phyloP scores from a whole-genome alignment of 1,139 yeast species.

The Yamadazyma sp. region DNA sequence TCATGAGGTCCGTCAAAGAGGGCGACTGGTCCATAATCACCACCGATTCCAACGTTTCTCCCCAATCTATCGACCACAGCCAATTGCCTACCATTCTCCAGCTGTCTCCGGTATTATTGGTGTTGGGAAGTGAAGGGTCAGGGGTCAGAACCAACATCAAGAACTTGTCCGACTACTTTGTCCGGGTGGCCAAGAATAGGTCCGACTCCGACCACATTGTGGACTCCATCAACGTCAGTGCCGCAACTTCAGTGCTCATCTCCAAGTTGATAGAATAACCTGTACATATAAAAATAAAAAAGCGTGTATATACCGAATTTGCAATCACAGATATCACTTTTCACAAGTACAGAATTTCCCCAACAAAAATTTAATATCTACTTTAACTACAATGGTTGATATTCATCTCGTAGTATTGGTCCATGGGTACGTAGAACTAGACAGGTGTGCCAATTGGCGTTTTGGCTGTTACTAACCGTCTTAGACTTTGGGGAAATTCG shows the following conservation, averaged over 20 bases:
- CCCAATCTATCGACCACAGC: slow-evolving; percentile 40
- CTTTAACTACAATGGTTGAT: slow-evolving; percentile 17
- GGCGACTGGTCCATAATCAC: slow-evolving; percentile 73
- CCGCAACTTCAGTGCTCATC: slow-evolving; percentile 74
- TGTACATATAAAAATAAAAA: slow-evolving; percentile 1
- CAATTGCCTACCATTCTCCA: slow-evolving; percentile 45
- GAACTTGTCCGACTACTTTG: slow-evolving; percentile 64
- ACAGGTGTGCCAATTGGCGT: too few species aligned
- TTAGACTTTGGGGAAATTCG: slow-evolving; percentile 72
- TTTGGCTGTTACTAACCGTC: slow-evolving; percentile 6
- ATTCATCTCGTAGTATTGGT: slow-evolving; percentile 69
- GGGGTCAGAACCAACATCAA: slow-evolving; percentile 73
- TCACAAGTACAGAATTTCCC: not conserved
- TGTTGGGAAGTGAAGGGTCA: slow-evolving; percentile 82
- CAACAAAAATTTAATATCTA: not conserved
- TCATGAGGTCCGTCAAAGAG: slow-evolving; percentile 57
- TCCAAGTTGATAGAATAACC: slow-evolving; percentile 19
- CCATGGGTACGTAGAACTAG: slow-evolving; percentile 61
- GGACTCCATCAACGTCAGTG: slow-evolving; percentile 87
- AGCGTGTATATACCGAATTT: slow-evolving; percentile 4
- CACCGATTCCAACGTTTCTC: slow-evolving; percentile 37
- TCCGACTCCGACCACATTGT: slow-evolving; percentile 43
- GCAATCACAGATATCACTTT: not conserved
- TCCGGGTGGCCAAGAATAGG: slow-evolving; percentile 45
- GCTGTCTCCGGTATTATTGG: slow-evolving; percentile 62